phyloP scores from a whole-genome alignment of 2,329 filamentous ascomycete species.

The Xylariaceae sp. region DNA sequence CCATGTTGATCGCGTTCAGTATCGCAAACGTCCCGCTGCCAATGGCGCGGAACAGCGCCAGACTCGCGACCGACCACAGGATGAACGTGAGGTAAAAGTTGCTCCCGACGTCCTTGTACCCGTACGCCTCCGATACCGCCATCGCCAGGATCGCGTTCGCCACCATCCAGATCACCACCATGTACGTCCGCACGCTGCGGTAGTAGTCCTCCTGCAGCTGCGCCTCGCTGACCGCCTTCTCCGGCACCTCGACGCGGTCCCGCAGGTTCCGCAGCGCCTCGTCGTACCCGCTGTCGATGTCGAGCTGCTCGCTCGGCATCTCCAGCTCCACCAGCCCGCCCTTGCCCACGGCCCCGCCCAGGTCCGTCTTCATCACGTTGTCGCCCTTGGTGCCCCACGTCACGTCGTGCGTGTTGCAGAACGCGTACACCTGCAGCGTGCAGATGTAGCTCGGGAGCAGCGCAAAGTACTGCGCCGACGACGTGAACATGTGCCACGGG shows the following conservation, averaged over 20 bases:
- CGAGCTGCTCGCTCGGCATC: conserved; percentile 96
- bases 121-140: conserved; percentile 85
- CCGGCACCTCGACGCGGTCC: conserved; percentile 80
- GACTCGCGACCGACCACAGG: conserved; percentile 80
- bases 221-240: conserved; percentile 57
- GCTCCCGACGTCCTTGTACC: conserved; percentile 62
- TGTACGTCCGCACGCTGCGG: conserved; percentile 93
- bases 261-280: conserved; percentile 94
- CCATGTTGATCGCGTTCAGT: conserved; percentile 76
- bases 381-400: conserved; percentile 99
- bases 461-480: conserved; percentile 84
- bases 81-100: conserved; percentile 94
- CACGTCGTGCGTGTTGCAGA: conserved; percentile 98
- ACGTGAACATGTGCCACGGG: conserved; percentile 99
- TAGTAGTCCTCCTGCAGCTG: conserved; percentile 99
- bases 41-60: conserved; percentile 84
- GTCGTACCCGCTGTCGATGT: conserved; percentile 97
- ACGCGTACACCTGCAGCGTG: conserved; percentile 95
- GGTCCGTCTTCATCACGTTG: conserved; percentile 88
- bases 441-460: conserved; percentile 93
- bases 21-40: conserved; percentile 78
- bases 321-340: conserved; percentile 95
- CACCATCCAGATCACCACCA: conserved; percentile 93
- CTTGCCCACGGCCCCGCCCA: conserved; percentile 77
- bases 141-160: conserved; percentile 90